These are phyloP conservation scores for Plantago major DNA, from an alignment of 257 asterid species.

Conservation along the genomic window DNA sequence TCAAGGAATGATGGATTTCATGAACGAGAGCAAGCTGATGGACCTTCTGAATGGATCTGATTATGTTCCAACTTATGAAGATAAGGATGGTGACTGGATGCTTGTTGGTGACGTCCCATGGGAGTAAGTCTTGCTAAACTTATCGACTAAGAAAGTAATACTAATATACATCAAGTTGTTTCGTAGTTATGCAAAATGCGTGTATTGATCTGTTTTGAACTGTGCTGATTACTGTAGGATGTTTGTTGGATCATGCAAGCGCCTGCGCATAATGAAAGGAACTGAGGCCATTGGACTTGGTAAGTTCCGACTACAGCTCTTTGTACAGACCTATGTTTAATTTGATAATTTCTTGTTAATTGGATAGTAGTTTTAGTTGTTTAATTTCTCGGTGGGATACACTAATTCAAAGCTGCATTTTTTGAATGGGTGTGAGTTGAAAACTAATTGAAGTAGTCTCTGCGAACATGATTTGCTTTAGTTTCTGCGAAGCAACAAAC, in stretches of 20 bases:
- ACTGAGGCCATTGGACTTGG: conserved; percentile 65
- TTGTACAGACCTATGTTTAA: not conserved
- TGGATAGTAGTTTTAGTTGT: not conserved
- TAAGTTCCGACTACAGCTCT: conserved; percentile 21
- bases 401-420: too few species aligned
- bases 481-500: too few species aligned
- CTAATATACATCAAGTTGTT: conserved; percentile 5
- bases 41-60: conserved; percentile 63
- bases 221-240: conserved; percentile 28
- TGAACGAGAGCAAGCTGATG: conserved; percentile 72
- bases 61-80: conserved; percentile 74
- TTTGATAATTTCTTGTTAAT: not conserved
- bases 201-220: conserved; percentile 7
- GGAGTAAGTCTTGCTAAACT: conserved; percentile 46
- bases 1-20: conserved; percentile 68
- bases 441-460: too few species aligned
- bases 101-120: conserved; percentile 82
- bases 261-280: conserved; percentile 62
- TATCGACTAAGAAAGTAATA: not conserved
- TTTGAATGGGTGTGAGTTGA: too few species aligned
- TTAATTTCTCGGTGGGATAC: not conserved
- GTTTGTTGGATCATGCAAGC: conserved; percentile 64
- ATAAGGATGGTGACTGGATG: conserved; percentile 90
- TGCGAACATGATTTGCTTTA: too few species aligned
- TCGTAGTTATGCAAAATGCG: conserved; percentile 4